Evolutionary conservation across 495 filamentous ascomycete species (phyloP).

Genomic region (Pyrenula aspistea): DNA sequence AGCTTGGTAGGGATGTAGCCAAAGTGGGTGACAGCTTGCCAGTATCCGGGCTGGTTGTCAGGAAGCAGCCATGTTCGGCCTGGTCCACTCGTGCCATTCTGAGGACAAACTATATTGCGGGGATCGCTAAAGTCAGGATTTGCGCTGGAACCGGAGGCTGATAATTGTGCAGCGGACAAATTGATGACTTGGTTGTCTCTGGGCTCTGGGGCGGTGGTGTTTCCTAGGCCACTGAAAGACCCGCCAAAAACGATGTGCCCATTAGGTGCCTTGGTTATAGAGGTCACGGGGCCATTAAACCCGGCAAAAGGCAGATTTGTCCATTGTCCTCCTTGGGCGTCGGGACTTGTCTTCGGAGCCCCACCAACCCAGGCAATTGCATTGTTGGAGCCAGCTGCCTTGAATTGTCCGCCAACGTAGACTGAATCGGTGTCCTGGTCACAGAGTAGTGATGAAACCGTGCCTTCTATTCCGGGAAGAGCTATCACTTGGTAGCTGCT

Average conservation of each 20-base stretch:
- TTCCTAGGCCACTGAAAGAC: slow-evolving; percentile 82
- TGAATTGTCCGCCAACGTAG: slow-evolving; percentile 83
- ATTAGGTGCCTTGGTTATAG: slow-evolving; percentile 66
- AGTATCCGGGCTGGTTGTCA: slow-evolving; percentile 71
- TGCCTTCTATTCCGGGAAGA: slow-evolving; percentile 66
- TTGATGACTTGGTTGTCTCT: slow-evolving; percentile 70
- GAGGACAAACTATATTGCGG: slow-evolving; percentile 74
- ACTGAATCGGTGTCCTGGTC: slow-evolving; percentile 73
- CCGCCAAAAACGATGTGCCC: slow-evolving; percentile 88
- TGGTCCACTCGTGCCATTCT: slow-evolving; percentile 45
- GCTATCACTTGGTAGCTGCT: slow-evolving; percentile 52
- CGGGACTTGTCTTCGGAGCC: slow-evolving; percentile 6
- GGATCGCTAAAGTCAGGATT: slow-evolving; percentile 62
- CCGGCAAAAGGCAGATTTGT: slow-evolving; percentile 79
- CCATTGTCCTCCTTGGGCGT: slow-evolving; percentile 44
- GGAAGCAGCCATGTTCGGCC: slow-evolving; percentile 75
- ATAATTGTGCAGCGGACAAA: slow-evolving; percentile 61
- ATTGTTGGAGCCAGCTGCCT: slow-evolving; percentile 68
- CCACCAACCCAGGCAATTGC: slow-evolving; percentile 70
- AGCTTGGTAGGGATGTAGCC: slow-evolving; percentile 76
- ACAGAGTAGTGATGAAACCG: slow-evolving; percentile 70
- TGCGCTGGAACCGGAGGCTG: slow-evolving; percentile 46
- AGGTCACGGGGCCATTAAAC: slow-evolving; percentile 86
- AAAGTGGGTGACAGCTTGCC: slow-evolving; percentile 72
- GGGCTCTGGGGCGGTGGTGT: slow-evolving; percentile 49